Evolutionary conservation across 257 asterid species (phyloP), one percentile per base, ranked within the genome.

Genomic region (Fraxinus pennsylvanica): DNA sequence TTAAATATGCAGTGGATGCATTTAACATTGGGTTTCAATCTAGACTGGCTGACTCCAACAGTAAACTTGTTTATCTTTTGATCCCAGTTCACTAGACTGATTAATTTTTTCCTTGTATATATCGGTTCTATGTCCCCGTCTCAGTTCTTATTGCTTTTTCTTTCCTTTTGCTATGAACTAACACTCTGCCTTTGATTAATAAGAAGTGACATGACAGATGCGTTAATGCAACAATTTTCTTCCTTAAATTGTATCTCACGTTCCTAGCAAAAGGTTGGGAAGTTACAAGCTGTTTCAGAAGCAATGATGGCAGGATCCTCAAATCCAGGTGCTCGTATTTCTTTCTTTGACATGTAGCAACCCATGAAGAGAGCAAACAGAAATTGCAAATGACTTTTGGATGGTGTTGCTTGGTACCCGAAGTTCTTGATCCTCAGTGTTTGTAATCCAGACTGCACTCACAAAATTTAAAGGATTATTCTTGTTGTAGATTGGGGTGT

Each of bases 261-360:
- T 50, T 50, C 61, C 21, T 17, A 5, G 22, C n/a, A 29, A 78
- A 61, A 10, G 19, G 12, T 41, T 65, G 6, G 73, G 43, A 70
- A 57, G 70, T 72, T 73, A 76, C 84, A 81, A 38, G 73, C 77
- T n/a, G 79, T 81, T 77, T 81, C 76, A 47, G 79, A 81, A 81
- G 81, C 84, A 50, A 81, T 72, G 67, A 74, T 59, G 8, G 65
- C 38, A 4, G 78, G 77, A 29, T 81, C 81, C 47, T 68, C 57
- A 38, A 72, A 68, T 29, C 59, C 71, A 29, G 72, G 50, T 66
- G 21, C 71, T 50, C 21, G 65, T n/a, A 52, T 57, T 25, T 47
- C 39, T 13, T n/a, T 66, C 73, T 73, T 81, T 63, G 84, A 81
- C 52, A 1, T 19, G n/a, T 65, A 32, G 76, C 41, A 35, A 21